A percentile compares a stretch with the other conserved stretches of the same genome.
phyloP scores from a whole-genome alignment of 768 basidiomycete genomes.

The Mycena vitilis region DNA sequence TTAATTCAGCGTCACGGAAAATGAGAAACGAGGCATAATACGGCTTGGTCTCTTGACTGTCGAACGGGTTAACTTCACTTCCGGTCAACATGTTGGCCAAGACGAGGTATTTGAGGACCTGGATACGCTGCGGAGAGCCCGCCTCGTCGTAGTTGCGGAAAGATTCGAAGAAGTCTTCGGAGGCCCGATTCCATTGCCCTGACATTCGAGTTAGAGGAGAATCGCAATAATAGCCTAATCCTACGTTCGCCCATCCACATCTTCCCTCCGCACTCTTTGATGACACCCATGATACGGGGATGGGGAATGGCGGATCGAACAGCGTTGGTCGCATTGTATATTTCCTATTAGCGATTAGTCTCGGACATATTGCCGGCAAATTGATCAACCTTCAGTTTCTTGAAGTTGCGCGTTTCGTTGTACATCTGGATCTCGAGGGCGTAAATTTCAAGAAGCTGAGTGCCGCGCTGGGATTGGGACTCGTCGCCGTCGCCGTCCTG shows the following conservation, averaged over 20 bases:
- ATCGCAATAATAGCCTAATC: not conserved
- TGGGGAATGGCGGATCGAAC: constrained; percentile 98
- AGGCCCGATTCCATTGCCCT: constrained; percentile 98
- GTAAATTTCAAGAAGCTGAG: constrained; percentile 95
- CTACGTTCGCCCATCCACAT: constrained; percentile 99
- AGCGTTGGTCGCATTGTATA: constrained; percentile 94
- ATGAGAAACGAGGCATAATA: constrained; percentile 62
- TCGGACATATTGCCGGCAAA: not conserved
- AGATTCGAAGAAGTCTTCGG: constrained; percentile 98
- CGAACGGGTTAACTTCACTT: constrained; percentile 98
- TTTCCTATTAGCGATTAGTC: constrained; percentile 69
- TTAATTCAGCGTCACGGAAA: not conserved
- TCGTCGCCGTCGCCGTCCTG: constrained; percentile 75
- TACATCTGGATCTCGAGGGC: constrained; percentile 99
- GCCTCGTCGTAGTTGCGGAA: constrained; percentile 99
- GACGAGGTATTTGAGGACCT: constrained; percentile 98
- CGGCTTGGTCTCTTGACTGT: constrained; percentile 99
- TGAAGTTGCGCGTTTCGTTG: constrained; percentile 94
- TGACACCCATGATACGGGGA: constrained; percentile 98
- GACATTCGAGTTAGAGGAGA: constrained; percentile 24
- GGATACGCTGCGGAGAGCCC: constrained; percentile 94
- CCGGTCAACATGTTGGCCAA: constrained; percentile 98
- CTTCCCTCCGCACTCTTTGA: constrained; percentile 99
- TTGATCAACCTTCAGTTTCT: constrained; percentile 83
- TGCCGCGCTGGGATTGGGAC: constrained; percentile 89